Evolutionary conservation across 495 filamentous ascomycete species (phyloP).

Genomic region (Margaritispora aquatica): DNA sequence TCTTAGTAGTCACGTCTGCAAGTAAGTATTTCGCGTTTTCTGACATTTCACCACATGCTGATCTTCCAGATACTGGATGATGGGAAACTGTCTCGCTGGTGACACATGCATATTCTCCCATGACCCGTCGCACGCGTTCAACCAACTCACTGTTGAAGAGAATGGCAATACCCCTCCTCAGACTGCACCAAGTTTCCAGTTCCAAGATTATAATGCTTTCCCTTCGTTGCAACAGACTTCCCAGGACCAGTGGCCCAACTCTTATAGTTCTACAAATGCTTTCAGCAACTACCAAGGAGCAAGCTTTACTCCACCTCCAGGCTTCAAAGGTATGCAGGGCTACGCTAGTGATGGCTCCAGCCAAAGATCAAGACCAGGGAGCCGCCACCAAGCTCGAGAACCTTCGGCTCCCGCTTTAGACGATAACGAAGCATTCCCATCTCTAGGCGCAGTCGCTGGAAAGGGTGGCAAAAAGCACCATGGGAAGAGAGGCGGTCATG

Average conservation of each 20-base stretch:
- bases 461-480: conserved; percentile 85
- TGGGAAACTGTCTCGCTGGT: conserved; percentile 92
- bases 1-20: conserved; percentile 92
- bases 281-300: conserved; percentile 38
- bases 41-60: conserved; percentile 14
- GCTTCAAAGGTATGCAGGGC: conserved; percentile 46
- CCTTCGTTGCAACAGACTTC: conserved; percentile 57
- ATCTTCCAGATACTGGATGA: conserved; percentile 81
- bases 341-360: conserved; percentile 53
- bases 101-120: conserved; percentile 96
- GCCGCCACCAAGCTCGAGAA: conserved; percentile 59
- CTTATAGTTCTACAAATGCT: conserved; percentile 37
- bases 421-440: conserved; percentile 93
- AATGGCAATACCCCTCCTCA: conserved; percentile 52
- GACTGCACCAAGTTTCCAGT: conserved; percentile 60
- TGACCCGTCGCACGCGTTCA: conserved; percentile 78
- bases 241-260: conserved; percentile 57
- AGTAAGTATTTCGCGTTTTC: conserved; percentile 53
- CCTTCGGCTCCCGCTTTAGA: conserved; percentile 74
- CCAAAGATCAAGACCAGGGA: conserved; percentile 78
- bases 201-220: conserved; percentile 87
- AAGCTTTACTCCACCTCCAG: conserved; percentile 53
- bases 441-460: conserved; percentile 72
- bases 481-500: conserved; percentile 75
- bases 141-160: conserved; percentile 58